Base-by-base conservation (phyloP, 441 rosid species). In the Adansonia madagascariensis region DNA sequence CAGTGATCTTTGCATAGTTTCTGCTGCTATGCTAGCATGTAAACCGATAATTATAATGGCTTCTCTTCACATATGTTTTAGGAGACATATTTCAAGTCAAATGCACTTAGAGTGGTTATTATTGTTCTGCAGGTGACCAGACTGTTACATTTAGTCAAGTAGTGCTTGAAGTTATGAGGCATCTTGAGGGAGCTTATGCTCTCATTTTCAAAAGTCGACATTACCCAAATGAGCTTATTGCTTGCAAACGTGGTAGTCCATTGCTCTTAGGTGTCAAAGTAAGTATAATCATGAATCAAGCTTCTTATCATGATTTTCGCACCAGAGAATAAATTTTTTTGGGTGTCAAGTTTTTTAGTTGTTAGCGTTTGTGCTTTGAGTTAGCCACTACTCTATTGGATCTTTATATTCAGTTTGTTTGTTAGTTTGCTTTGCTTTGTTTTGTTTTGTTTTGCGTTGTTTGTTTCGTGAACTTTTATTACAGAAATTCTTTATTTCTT, bases 171-270 rank as follows among this genome's bases (percentile, higher is more conserved):
- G 98, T 96, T 77, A 91, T 94, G 96, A 89, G 97, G 80, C 98
- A 91, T 79, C 97, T 96, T 70, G 99, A 94, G 82, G 99, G 99
- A 81, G 99, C 99, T 56, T 96, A 94, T 88, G 99, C 99, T 66
- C 98, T 96, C 81, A 85, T 96, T 27, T 94, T 96, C 80, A 96
- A 94, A 87, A 96, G 99, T 83, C 78, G 82, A 63, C 98, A 93
- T 79, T 96, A 94, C 84, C 98, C 98, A 35, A 91, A 96, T 79
- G 98, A 96, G 89, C 86, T 96, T 80, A 85, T 96, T 75, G 98
- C 99, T 4, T 94, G 99, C 89, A 96, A 91, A 87, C 95, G 92
- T 79, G 99, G 99, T 31, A 96, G 99, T 65, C 99, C 98, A 8
- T 82, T 96, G 89, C 91, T 94, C 74, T 81, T 96, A 76, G 99